Evolutionary conservation across 192 early-diverging fungal species (phyloP), one percentile per base, ranked within the genome.

Genomic region (Geranomyces michiganensis): DNA sequence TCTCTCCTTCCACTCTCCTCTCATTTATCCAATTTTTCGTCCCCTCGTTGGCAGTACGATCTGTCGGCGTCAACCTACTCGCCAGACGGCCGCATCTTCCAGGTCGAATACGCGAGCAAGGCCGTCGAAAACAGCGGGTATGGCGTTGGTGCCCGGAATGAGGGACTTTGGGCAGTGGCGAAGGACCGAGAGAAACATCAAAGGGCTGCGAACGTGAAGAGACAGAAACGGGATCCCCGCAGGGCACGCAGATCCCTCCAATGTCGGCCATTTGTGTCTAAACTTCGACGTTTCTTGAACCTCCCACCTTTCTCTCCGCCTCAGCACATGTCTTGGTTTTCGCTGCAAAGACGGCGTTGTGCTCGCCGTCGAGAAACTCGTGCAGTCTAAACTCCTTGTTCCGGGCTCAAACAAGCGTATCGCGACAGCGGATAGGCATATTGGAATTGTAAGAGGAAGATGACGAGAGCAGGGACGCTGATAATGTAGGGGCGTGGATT

Each of bases 61-160:
- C 85, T 98, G 58, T 96, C 94, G 31, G 91, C 95, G 43, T 95
- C 95, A 74, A 99, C 97, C 32, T 99, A 99, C 79, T 97, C 97
- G 36, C 96, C 96, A 33, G 97, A 99, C 81, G 97, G 97, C 63
- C 90, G 96, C 62, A 91, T 99, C 68, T 99, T 97, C 84, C 97
- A 99, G 83, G 92, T 98, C 44, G 97, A 99, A 84, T 99, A 99
- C 76, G 97, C 97, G 36, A 79, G 86, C 68, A 98, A 98, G 79
- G 96, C 97, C 44, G 96, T 98, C 13, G 96, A 99, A 72, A 97
- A 98, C 87, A 94, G 94, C 80, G 96, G 97, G 92, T 95, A 84
- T 22, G n/a, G n/a, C n/a, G n/a, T n/a, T n/a, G n/a, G 21, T 43
- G 56, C 24, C n/a, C 21, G n/a, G n/a, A 19, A 68, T 27, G 32